phyloP scores from a whole-genome alignment of 2,329 filamentous ascomycete species.

The Verticillium tricorpus region DNA sequence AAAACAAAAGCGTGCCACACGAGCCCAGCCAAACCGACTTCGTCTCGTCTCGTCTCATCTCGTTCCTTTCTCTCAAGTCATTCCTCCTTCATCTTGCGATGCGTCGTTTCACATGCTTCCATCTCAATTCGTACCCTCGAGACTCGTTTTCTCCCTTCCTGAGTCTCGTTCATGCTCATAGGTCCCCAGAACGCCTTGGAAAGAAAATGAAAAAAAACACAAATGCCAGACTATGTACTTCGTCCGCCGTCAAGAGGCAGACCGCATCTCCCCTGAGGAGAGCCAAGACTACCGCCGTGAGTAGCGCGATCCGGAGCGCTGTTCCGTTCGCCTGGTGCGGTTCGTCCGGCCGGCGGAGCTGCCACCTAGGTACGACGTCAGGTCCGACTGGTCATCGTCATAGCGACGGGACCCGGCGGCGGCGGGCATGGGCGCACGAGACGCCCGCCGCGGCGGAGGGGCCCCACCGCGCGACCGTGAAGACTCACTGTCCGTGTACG shows the following conservation, averaged over 20 bases:
- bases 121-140: neutral
- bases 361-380: constrained; percentile 32
- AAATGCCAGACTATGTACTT: neutral
- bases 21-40: neutral
- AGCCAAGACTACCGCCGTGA: constrained; percentile 20
- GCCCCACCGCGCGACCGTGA: constrained; percentile 8
- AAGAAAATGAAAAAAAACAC: neutral
- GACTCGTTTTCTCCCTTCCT: neutral
- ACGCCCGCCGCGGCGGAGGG: neutral
- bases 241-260: neutral
- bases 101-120: neutral
- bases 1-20: neutral
- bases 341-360: constrained; percentile 40
- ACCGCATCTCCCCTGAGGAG: neutral
- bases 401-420: neutral
- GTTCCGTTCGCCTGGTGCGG: constrained; percentile 12
- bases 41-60: neutral
- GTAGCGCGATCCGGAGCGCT: constrained; percentile 18
- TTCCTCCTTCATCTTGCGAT: neutral
- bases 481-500: constrained; percentile 51
- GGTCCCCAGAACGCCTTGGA: neutral
- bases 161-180: neutral
- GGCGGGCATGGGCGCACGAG: neutral
- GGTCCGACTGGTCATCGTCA: constrained; percentile 6
- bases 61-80: neutral